Percentiles rank a stretch among this genome's conserved stretches.
Evolutionary conservation across 345 rosid genomes (phyloP).

Genomic region (Geranium rotundifolium): DNA sequence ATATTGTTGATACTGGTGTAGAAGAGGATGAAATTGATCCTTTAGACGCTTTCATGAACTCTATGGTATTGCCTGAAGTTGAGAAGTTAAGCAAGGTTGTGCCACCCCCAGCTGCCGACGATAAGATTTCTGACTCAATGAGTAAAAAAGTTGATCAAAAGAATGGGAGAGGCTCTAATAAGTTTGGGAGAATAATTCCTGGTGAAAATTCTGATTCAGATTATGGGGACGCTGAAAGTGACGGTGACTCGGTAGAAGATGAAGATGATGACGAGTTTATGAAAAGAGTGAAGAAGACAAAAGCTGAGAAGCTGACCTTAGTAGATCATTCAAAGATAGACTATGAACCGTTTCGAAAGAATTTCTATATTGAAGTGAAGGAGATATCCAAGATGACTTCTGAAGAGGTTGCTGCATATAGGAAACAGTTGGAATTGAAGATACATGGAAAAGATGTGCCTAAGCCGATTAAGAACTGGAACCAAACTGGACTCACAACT

Average conservation of each 20-base stretch:
- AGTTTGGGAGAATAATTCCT: constrained; percentile 79
- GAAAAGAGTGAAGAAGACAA: constrained; percentile 98
- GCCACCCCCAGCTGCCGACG: constrained; percentile 20
- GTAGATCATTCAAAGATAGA: constrained; percentile 94
- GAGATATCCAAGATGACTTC: constrained; percentile 68
- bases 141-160: constrained; percentile 23
- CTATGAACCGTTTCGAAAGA: constrained; percentile 65
- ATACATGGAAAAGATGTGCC: constrained; percentile 95
- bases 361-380: constrained; percentile 84
- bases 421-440: constrained; percentile 86
- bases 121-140: constrained; percentile 15
- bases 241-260: constrained; percentile 53
- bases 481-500: constrained; percentile 82
- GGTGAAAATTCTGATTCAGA: constrained; percentile 96
- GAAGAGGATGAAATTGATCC: constrained; percentile 89
- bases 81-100: constrained; percentile 48
- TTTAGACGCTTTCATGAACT: constrained; percentile 89
- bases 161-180: constrained; percentile 50
- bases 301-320: constrained; percentile 76
- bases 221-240: constrained; percentile 49
- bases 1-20: constrained; percentile 22
- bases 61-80: constrained; percentile 87
- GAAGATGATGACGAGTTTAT: constrained; percentile 96
- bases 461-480: constrained; percentile 79
- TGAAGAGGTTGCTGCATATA: constrained; percentile 68